Evolutionary conservation across 2,329 filamentous ascomycete genomes (phyloP).

Genomic region (Ilyonectria sp.): DNA sequence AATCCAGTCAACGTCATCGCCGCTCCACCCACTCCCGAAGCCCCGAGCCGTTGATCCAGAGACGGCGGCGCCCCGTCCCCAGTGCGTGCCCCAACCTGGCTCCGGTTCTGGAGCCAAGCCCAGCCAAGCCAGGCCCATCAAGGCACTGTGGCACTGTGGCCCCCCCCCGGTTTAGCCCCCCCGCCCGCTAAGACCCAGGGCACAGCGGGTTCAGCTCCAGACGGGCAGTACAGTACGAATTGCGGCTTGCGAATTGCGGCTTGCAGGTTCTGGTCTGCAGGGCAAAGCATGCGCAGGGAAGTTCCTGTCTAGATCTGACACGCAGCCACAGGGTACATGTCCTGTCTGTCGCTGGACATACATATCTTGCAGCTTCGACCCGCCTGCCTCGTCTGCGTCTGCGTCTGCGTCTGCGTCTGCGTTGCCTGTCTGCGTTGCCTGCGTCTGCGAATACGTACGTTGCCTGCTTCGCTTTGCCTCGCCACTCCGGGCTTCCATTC

Average conservation of each 20-base stretch:
- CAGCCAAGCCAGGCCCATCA: background rate
- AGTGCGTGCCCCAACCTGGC: constrained; percentile 9
- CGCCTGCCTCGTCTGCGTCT: constrained; percentile 14
- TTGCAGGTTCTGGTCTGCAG: constrained; percentile 8
- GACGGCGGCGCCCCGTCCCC: constrained; percentile 30
- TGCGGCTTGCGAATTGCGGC: constrained; percentile 15
- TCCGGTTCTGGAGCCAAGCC: constrained; percentile 29
- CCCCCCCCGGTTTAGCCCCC: background rate
- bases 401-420: background rate
- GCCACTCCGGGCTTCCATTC: constrained; percentile 43
- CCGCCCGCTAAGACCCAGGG: constrained; percentile 26
- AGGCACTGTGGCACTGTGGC: constrained; percentile 32
- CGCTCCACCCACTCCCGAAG: constrained; percentile 49
- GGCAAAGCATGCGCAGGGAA: constrained; percentile 41
- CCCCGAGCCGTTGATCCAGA: constrained; percentile 48
- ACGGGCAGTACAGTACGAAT: constrained; percentile 13
- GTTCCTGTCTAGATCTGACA: constrained; percentile 50
- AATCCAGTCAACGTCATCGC: constrained; percentile 48
- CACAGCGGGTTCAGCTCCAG: constrained; percentile 18
- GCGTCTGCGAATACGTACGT: too few relatives aligned
- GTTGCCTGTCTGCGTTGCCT: background rate
- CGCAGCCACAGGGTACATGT: constrained; percentile 43
- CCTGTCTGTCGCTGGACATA: constrained; percentile 25
- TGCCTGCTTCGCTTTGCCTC: constrained; percentile 11
- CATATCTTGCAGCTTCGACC: constrained; percentile 30